Conservation (phyloP, 306 rosid species). For the Ziziphus jujuba region DNA sequence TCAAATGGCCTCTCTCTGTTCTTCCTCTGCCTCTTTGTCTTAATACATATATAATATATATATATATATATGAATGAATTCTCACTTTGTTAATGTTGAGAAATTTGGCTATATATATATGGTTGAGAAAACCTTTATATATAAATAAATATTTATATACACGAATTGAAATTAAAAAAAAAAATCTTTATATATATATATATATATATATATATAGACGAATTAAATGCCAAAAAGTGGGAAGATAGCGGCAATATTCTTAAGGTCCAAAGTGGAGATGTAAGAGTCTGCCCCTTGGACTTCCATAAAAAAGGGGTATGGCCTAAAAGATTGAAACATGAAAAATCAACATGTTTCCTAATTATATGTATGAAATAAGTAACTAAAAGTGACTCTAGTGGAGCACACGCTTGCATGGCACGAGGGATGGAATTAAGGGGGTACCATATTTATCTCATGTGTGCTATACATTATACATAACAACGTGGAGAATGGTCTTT, state of each 20-base stretch:
- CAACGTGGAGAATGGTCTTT: constrained; percentile 20
- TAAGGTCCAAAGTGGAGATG: constrained; percentile 17
- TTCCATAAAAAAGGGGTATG: background rate
- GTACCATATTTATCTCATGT: no score
- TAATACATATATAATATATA: no score
- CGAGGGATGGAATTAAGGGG: no score
- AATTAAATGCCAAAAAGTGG: constrained; percentile 23
- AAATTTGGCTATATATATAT: no score
- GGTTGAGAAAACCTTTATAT: no score
- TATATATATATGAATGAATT: no score
- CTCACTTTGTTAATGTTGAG: no score
- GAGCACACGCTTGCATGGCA: constrained; percentile 54
- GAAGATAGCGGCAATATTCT: constrained; percentile 1
- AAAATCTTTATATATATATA: constrained; percentile 2
- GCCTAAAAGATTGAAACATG: constrained; percentile 10
- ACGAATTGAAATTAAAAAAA: no score
- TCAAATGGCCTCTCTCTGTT: constrained; percentile 1
- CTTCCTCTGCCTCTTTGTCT: background rate
- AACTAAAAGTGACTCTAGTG: constrained; percentile 66
- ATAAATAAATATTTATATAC: no score
- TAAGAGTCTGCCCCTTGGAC: constrained; percentile 4
- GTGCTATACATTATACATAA: no score
- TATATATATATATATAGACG: constrained; percentile 21
- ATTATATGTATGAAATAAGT: no score
- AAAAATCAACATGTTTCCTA: background rate